Evolutionary conservation across 306 rosid species (phyloP).

Genomic region (Leucaena leucocephala): DNA sequence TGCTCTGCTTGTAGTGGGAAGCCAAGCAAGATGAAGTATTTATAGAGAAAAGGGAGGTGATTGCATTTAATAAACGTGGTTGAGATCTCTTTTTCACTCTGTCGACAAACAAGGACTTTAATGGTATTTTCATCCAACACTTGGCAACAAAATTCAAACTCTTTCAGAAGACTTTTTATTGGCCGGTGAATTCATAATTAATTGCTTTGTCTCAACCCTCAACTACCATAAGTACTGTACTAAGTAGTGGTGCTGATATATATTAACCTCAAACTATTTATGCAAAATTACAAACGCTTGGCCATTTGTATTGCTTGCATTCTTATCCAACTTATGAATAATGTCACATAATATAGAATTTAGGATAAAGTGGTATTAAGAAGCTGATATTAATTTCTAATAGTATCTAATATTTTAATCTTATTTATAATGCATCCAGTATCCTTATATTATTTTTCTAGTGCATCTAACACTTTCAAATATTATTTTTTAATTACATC

Average conservation of each 20-base stretch:
- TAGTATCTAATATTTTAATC: no score
- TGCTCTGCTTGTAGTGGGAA: slow-evolving; percentile 23
- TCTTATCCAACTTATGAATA: no score
- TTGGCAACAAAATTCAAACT: slow-evolving; percentile 47
- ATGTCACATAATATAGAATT: no score
- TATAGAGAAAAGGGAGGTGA: slow-evolving; percentile 42
- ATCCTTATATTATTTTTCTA: no score
- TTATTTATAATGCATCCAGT: no score
- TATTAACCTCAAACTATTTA: no score
- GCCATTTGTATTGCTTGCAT: no score
- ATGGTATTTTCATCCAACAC: slow-evolving; percentile 14
- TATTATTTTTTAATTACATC: no score
- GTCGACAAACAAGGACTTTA: slow-evolving; percentile 22
- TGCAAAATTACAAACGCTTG: no score
- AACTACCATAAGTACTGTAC: slow-evolving; percentile 36
- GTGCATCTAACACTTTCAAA: no score
- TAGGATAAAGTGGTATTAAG: no score
- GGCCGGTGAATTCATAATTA: slow-evolving; percentile 53
- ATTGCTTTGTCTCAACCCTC: slow-evolving; percentile 46
- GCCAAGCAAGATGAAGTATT: slow-evolving; percentile 28
- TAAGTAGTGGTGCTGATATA: not conserved
- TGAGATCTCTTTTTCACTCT: not conserved
- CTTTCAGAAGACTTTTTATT: slow-evolving; percentile 19
- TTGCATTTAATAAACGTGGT: slow-evolving; percentile 50
- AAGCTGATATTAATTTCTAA: no score